Base-by-base conservation (phyloP, 441 rosid species). In the Sinapis alba region DNA sequence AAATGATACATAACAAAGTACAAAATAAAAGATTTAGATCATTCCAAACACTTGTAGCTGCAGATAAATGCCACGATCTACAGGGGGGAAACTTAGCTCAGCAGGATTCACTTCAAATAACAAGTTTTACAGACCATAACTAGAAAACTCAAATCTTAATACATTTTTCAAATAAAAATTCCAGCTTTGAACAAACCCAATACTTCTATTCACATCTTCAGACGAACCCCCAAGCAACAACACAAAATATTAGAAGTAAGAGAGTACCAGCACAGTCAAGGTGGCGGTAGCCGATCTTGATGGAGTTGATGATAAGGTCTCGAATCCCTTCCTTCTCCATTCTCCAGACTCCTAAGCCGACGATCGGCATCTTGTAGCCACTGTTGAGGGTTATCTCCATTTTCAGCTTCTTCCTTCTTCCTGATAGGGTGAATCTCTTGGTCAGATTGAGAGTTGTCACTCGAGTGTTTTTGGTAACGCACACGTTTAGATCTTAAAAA, bases 201-300 rank as follows among this genome's bases (percentile, higher is more conserved):
- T 21, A 54, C 7, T 36, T 8, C 2, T 6, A 53, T 12, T 76
- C 21, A 62, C 4, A 62, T 41, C 36, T 19, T 3, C 6, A 65
- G 0, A 45, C 15, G 18, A 57, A 56, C 24, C 5, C 3, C 6
- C 1, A 53, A 27, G 24, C n/a, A 53, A 41, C 15, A 5, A 53
- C 28, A 28, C 9, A 13, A 2, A 59, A 12, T 7, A 4, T 38
- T 20, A 26, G 15, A 56, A 41, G 47, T 41, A 19, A 41, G 70
- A 59, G 69, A 50, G 57, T 79, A 90, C 96, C 96, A 56, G 99
- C 98, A 79, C 99, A 94, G 77, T 94, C 99, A 72, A 94, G 83
- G 82, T 94, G 97, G 84, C 96, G 96, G 72, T 94, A 94, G 24
- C 99, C 99, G 66, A 92, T 76, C 84, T 90, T 86, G 87, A 94